A percentile compares a stretch with the other conserved stretches of the same genome.
Evolutionary conservation across 208 protist genomes (phyloP).

Genomic region (Wallacemonas rigidus): DNA sequence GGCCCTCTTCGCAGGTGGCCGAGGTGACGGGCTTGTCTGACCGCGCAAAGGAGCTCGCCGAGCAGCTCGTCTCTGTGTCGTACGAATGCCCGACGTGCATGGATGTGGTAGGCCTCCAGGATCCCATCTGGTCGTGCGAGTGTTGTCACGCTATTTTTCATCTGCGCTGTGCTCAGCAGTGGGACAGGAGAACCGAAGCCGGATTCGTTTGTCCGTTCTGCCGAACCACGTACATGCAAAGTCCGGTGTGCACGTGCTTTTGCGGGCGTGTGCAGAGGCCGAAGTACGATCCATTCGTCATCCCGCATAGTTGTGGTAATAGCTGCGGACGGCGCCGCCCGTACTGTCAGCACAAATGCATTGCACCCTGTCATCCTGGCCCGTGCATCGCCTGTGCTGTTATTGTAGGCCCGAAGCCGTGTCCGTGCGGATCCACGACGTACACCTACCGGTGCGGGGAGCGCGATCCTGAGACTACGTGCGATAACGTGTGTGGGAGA

Average conservation of each 20-base stretch:
- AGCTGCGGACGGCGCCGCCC: slow-evolving; percentile 45
- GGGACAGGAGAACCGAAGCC: slow-evolving; percentile 34
- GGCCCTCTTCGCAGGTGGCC: not conserved
- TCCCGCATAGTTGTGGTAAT: slow-evolving; percentile 79
- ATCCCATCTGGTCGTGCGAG: slow-evolving; percentile 56
- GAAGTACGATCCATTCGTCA: slow-evolving; percentile 63
- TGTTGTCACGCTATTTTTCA: slow-evolving; percentile 74
- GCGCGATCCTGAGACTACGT: slow-evolving; percentile 57
- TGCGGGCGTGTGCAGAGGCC: slow-evolving; percentile 67
- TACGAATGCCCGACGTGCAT: slow-evolving; percentile 79
- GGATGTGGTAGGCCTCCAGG: slow-evolving; percentile 50
- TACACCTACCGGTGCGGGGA: slow-evolving; percentile 75
- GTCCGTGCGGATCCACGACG: slow-evolving; percentile 62
- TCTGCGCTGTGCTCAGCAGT: slow-evolving; percentile 68
- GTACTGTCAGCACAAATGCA: slow-evolving; percentile 58
- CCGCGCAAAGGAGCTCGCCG: slow-evolving; percentile 33
- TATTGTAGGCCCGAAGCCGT: slow-evolving; percentile 42
- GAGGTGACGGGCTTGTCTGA: slow-evolving; percentile 14
- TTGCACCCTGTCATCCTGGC: slow-evolving; percentile 73
- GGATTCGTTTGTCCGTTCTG: slow-evolving; percentile 61
- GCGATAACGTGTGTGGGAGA: slow-evolving; percentile 48
- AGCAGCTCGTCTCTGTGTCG: slow-evolving; percentile 40
- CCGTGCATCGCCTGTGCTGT: slow-evolving; percentile 58
- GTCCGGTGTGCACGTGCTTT: slow-evolving; percentile 58
- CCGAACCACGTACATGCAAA: slow-evolving; percentile 28